phyloP scores from a whole-genome alignment of 768 basidiomycete genomes.

The Macrocybe gigantea region DNA sequence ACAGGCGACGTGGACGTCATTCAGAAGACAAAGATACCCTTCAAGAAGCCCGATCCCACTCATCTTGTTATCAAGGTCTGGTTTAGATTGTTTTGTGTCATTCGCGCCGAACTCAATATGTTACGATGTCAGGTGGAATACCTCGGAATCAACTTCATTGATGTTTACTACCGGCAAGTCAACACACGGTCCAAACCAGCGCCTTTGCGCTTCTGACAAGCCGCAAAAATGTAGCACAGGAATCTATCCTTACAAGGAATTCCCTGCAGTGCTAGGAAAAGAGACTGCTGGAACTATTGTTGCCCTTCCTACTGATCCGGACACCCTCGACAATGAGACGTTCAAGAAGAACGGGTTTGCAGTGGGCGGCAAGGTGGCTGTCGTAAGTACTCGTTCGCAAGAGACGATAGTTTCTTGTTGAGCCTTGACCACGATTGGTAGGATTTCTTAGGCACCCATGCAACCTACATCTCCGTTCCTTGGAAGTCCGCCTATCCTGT shows the following conservation, averaged over 20 bases:
- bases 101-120: not conserved
- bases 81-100: not conserved
- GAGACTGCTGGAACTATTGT: conserved; percentile 78
- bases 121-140: conserved; percentile 51
- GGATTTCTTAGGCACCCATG: conserved; percentile 48
- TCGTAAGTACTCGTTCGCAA: conserved; percentile 35
- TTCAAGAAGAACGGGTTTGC: conserved; percentile 61
- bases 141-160: conserved; percentile 83
- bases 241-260: conserved; percentile 49
- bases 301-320: conserved; percentile 61
- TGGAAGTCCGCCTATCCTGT: conserved; percentile 61
- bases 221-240: conserved; percentile 41
- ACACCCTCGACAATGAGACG: conserved; percentile 52
- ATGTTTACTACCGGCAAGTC: conserved; percentile 68
- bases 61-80: conserved; percentile 50
- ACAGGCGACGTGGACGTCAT: conserved; percentile 77
- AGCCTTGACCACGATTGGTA: conserved; percentile 13
- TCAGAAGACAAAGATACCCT: conserved; percentile 59
- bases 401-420: not conserved
- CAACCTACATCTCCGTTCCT: conserved; percentile 66
- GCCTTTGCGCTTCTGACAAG: not conserved
- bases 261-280: conserved; percentile 68
- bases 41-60: conserved; percentile 54
- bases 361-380: conserved; percentile 69
- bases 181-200: not conserved